Percentiles rank a stretch among this genome's conserved stretches.
Conservation (phyloP, 441 rosid genomes). For the Syzygium syzygioides region DNA sequence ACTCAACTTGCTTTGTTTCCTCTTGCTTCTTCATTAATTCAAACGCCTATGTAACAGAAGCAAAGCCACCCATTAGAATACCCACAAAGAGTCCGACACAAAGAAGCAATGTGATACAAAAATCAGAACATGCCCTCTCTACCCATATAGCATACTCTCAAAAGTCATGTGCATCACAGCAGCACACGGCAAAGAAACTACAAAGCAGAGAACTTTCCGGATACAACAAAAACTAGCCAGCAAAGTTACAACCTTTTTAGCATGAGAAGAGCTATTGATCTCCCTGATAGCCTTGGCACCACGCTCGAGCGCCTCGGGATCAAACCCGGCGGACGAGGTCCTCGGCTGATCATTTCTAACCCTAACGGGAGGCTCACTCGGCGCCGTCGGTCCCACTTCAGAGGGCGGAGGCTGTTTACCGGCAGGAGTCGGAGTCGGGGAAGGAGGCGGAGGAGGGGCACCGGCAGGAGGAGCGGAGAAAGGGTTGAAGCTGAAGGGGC, state of each 20-base stretch:
- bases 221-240: background rate
- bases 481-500: constrained; percentile 32
- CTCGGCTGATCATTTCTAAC: constrained; percentile 70
- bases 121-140: background rate
- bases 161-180: background rate
- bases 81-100: background rate
- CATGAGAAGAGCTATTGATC: constrained; percentile 57
- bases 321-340: constrained; percentile 86
- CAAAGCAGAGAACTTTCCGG: background rate
- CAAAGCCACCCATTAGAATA: background rate
- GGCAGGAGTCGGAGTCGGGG: constrained; percentile 22
- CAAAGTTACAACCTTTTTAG: constrained; percentile 56
- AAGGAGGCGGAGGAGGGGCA: background rate
- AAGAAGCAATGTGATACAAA: background rate
- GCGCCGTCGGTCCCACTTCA: constrained; percentile 8
- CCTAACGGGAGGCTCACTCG: constrained; percentile 27
- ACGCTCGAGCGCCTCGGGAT: constrained; percentile 87
- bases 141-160: background rate
- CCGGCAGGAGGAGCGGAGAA: constrained; percentile 19
- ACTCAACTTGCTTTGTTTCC: constrained; percentile 64
- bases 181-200: background rate
- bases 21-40: constrained; percentile 71
- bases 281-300: constrained; percentile 76
- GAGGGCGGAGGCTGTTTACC: constrained; percentile 25
- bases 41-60: constrained; percentile 45